phyloP scores from a whole-genome alignment of 768 basidiomycete species.

The Tulasnella sp. region DNA sequence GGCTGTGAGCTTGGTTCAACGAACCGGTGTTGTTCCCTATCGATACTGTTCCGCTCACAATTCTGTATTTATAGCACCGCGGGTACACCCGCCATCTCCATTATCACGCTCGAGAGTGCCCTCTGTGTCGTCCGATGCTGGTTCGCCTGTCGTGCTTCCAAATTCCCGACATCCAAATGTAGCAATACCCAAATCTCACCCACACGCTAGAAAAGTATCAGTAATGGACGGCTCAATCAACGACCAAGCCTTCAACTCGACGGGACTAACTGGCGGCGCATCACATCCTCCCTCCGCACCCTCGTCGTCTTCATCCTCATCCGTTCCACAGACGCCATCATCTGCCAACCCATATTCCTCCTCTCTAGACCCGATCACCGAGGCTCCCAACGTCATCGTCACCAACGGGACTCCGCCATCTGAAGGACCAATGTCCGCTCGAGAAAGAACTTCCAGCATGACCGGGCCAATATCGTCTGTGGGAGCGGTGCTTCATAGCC shows the following conservation, averaged over 20 bases:
- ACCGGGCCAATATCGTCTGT: not conserved
- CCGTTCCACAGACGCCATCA: constrained; percentile 23
- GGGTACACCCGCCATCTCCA: constrained; percentile 21
- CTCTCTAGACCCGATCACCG: constrained; percentile 32
- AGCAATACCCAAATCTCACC: constrained; percentile 36
- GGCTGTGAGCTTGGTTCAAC: not conserved
- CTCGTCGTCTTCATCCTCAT: constrained; percentile 1
- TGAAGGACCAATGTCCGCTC: not conserved
- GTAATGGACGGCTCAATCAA: constrained; percentile 9
- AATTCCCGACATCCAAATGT: constrained; percentile 32
- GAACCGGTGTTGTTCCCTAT: not conserved
- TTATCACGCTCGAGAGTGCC: constrained; percentile 19
- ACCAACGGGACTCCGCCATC: not conserved
- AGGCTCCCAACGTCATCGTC: constrained; percentile 26
- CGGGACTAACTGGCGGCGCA: constrained; percentile 23
- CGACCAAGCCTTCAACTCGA: constrained; percentile 20
- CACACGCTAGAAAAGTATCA: constrained; percentile 40
- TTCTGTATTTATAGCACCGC: not conserved
- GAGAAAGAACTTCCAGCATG: not conserved
- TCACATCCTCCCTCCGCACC: not conserved
- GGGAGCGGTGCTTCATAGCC: constrained; percentile 16
- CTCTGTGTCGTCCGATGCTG: constrained; percentile 37
- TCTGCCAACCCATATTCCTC: constrained; percentile 12
- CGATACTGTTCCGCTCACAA: not conserved
- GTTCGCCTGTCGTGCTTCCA: constrained; percentile 42